Evolutionary conservation across 1,284 basidiomycete genomes (phyloP).

Genomic region (Papiliotrema laurentii): DNA sequence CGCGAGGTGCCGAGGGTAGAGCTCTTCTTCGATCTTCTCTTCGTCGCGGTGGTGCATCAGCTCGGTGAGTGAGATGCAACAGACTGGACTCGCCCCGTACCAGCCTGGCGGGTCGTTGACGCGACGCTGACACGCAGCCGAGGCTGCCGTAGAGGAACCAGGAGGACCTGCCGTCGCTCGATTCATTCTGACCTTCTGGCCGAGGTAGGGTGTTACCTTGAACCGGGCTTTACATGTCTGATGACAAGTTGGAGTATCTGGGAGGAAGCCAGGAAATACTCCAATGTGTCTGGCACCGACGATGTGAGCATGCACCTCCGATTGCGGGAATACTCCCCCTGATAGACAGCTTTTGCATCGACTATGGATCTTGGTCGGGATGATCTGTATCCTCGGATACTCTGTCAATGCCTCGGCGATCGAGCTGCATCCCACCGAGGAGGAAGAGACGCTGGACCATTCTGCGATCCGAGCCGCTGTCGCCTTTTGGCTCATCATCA

Average conservation of each 20-base stretch:
- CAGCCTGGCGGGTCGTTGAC: neutral
- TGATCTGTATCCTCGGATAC: constrained; percentile 44
- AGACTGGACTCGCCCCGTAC: too few species aligned
- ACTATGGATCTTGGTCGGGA: constrained; percentile 43
- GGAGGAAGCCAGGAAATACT: constrained; percentile 45
- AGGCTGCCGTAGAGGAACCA: constrained; percentile 37
- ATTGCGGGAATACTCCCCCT: neutral
- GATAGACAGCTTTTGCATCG: constrained; percentile 36
- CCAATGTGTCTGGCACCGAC: constrained; percentile 43
- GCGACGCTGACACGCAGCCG: constrained; percentile 15
- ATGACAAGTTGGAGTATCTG: constrained; percentile 42
- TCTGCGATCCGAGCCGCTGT: constrained; percentile 29
- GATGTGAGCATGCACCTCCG: constrained; percentile 26
- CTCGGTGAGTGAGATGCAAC: constrained; percentile 35
- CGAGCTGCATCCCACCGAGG: constrained; percentile 22
- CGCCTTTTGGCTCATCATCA: constrained; percentile 41
- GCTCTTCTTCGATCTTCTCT: constrained; percentile 50
- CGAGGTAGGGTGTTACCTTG: constrained; percentile 19
- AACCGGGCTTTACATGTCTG: neutral
- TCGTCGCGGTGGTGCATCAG: constrained; percentile 49
- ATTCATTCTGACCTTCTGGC: constrained; percentile 40
- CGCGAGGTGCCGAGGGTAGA: constrained; percentile 38
- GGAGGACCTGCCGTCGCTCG: constrained; percentile 25
- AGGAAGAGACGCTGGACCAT: constrained; percentile 14
- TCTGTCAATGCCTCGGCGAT: constrained; percentile 47